Conservation (phyloP, 257 asterid genomes). For the Scutellaria minor region DNA sequence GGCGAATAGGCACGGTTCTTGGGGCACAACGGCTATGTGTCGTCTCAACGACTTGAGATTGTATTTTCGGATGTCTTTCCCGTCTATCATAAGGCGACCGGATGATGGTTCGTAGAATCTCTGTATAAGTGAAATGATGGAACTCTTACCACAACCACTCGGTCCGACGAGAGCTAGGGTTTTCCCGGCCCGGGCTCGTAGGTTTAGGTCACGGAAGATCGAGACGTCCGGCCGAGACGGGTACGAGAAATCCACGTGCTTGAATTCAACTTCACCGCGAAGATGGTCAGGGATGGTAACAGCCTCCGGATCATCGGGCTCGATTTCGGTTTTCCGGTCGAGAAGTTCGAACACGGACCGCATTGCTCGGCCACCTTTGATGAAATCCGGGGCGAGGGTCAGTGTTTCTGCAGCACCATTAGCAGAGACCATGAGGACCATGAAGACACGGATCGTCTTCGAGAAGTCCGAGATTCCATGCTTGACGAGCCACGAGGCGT, state of each 20-base stretch:
- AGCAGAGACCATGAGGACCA: constrained; percentile 90
- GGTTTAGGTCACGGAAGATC: constrained; percentile 67
- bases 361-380: constrained; percentile 92
- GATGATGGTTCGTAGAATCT: constrained; percentile 85
- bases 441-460: constrained; percentile 81
- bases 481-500: constrained; percentile 86
- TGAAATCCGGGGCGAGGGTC: constrained; percentile 80
- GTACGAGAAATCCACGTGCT: constrained; percentile 84
- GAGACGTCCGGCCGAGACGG: constrained; percentile 75
- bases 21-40: constrained; percentile 80
- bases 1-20: constrained; percentile 85
- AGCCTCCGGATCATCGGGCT: constrained; percentile 73
- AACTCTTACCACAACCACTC: constrained; percentile 87
- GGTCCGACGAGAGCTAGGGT: constrained; percentile 90
- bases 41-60: constrained; percentile 71
- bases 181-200: constrained; percentile 82
- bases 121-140: constrained; percentile 67
- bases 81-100: constrained; percentile 75
- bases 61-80: constrained; percentile 77
- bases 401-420: constrained; percentile 87
- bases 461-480: constrained; percentile 91
- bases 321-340: constrained; percentile 86
- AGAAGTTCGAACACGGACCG: constrained; percentile 84
- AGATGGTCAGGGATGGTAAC: constrained; percentile 54
- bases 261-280: constrained; percentile 81